These are phyloP conservation scores for Arthrobotrys musiformis DNA, from an alignment of 2,329 filamentous ascomycete species.

Conservation along the genomic window DNA sequence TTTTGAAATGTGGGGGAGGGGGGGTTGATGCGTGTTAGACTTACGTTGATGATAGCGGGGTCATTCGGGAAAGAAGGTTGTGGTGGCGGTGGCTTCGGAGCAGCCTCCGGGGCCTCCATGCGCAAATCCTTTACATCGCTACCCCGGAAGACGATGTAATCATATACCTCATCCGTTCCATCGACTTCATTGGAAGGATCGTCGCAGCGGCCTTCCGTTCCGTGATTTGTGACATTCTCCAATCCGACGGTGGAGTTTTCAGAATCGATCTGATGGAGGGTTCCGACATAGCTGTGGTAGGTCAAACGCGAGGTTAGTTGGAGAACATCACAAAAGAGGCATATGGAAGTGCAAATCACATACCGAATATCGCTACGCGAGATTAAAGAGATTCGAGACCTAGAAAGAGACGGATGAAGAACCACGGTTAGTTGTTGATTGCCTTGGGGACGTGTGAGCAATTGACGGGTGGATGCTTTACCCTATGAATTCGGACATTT, in stretches of 20 bases:
- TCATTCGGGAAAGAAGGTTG: conserved; percentile 83
- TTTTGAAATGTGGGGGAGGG: background rate
- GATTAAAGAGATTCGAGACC: conserved; percentile 93
- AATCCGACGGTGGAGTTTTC: conserved; percentile 96
- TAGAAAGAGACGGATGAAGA: conserved; percentile 62
- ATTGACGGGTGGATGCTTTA: conserved; percentile 62
- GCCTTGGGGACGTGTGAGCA: conserved; percentile 59
- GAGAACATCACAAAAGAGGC: background rate
- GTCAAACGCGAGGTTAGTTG: conserved; percentile 48
- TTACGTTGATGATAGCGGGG: conserved; percentile 95
- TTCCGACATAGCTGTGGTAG: conserved; percentile 84
- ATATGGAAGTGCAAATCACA: conserved; percentile 60
- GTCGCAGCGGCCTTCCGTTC: conserved; percentile 87
- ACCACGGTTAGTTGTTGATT: conserved; percentile 41
- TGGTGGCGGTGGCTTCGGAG: conserved; percentile 77
- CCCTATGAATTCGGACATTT: conserved; percentile 73
- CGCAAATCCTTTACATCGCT: conserved; percentile 98
- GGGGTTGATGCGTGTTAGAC: conserved; percentile 64
- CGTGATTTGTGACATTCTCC: conserved; percentile 93
- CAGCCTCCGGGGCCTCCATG: conserved; percentile 82
- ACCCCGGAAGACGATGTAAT: conserved; percentile 98
- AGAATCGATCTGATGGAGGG: conserved; percentile 96
- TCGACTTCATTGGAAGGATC: conserved; percentile 83
- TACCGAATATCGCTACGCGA: conserved; percentile 98
- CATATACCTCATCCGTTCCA: conserved; percentile 88